Conservation (phyloP, 2,329 filamentous ascomycete genomes). For the Cladophialophora exuberans region DNA sequence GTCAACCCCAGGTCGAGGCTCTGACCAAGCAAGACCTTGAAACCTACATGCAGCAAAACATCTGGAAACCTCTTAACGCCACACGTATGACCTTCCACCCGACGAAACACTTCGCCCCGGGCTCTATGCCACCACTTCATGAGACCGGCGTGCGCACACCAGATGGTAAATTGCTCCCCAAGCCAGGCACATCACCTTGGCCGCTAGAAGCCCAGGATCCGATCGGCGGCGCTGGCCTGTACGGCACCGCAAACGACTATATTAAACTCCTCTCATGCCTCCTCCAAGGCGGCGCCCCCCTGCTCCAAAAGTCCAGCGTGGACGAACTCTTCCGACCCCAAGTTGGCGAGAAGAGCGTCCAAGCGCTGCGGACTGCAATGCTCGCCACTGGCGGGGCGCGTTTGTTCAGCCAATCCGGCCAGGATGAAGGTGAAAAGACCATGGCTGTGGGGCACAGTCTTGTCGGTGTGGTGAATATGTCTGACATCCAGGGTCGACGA, state of each 20-base stretch:
- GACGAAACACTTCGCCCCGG: constrained; percentile 11
- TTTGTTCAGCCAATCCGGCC: background rate
- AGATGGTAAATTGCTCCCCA: constrained; percentile 36
- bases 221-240: constrained; percentile 33
- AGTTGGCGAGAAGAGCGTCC: constrained; percentile 37
- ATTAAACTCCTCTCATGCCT: constrained; percentile 29
- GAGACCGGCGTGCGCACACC: constrained; percentile 7
- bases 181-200: constrained; percentile 42
- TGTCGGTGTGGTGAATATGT: constrained; percentile 12
- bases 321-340: constrained; percentile 53
- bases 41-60: constrained; percentile 48
- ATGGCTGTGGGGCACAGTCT: constrained; percentile 12
- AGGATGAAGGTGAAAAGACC: background rate
- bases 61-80: constrained; percentile 51
- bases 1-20: constrained; percentile 41
- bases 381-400: background rate
- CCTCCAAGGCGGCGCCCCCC: constrained; percentile 29
- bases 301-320: constrained; percentile 61
- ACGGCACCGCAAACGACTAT: constrained; percentile 31
- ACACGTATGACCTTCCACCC: constrained; percentile 54
- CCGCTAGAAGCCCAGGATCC: constrained; percentile 37
- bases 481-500: constrained; percentile 12
- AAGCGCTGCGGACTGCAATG: background rate
- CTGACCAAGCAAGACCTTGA: constrained; percentile 46
- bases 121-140: constrained; percentile 35